Evolutionary conservation across 768 basidiomycete species (phyloP).

Genomic region (Polyporus arcularius): DNA sequence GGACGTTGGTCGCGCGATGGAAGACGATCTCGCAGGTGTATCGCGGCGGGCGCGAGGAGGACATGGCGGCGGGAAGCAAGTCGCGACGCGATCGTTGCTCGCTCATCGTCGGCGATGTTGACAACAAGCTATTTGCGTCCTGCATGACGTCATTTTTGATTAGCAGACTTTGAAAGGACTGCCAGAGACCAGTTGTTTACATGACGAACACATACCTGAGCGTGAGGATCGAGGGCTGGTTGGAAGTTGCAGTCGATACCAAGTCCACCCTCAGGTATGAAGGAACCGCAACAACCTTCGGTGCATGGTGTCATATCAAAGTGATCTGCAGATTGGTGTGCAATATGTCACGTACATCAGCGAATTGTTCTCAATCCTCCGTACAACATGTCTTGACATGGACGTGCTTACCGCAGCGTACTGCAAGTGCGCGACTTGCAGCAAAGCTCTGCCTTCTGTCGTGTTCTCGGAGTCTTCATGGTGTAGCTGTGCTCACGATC

Average conservation of each 20-base stretch:
- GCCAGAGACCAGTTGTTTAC: too few relatives aligned
- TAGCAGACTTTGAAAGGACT: too few relatives aligned
- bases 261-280: too few relatives aligned
- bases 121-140: too few relatives aligned
- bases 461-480: background rate
- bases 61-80: background rate
- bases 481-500: background rate
- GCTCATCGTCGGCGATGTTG: too few relatives aligned
- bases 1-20: conserved; percentile 24
- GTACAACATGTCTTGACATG: background rate
- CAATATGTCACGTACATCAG: background rate
- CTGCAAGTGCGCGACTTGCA: background rate
- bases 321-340: background rate
- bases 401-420: background rate
- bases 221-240: too few relatives aligned
- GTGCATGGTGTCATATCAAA: too few relatives aligned
- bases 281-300: too few relatives aligned
- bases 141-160: background rate
- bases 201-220: too few relatives aligned
- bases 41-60: background rate
- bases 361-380: background rate
- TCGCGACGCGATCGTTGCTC: too few relatives aligned
- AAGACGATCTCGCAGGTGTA: conserved; percentile 27
- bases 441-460: background rate
- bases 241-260: too few relatives aligned